Evolutionary conservation across 768 basidiomycete genomes (phyloP), one percentile per base, ranked within the genome.

Genomic region (Mrakia hoshinonis): DNA sequence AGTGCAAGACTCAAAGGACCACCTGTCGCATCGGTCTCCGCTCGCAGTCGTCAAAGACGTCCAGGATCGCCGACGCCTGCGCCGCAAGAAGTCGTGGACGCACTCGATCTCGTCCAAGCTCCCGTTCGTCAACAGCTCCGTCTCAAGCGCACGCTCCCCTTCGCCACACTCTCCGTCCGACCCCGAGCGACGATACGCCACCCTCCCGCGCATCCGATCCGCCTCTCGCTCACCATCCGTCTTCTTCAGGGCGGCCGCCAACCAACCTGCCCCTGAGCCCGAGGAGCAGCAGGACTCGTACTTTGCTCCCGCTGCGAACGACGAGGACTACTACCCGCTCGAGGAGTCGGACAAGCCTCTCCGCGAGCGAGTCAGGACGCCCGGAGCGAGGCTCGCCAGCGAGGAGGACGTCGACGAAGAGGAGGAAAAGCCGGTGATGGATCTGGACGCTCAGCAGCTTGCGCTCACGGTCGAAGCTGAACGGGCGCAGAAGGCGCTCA

Each of bases 11-110:
- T 89, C 89, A 77, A 97, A 83, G 80, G 87, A 93, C 76, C 95
- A 99, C 78, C 80, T 93, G 76, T 85, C 88, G 75, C 92, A 96
- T 79, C 85, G 86, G 81, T 91, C 90, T 73, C 96, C 96, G 12
- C 82, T 98, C 65, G 88, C 89, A 72, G 93, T 97, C 85, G 92
- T 96, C 26, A 85, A 87, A 51, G 91, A 94, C 77, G 83, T 83
- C 38, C 34, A 65, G 46, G 39, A 65, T 10, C 38, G 29, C 5
- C 64, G 43, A 34, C 67, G 67, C 1, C 55, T 68, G 7, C 54
- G 67, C 13, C 54, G 67, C 15, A 68, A 68, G 24, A 68, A 68
- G 52, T 54, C 49, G 24, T 68, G 67, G 67, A 58, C 67, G 0
- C 67, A 61, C 22, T 68, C 67, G 5, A 51, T 68, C 47, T 31